Conservation (phyloP, 306 rosid genomes). For the Mucuna pruriens region DNA sequence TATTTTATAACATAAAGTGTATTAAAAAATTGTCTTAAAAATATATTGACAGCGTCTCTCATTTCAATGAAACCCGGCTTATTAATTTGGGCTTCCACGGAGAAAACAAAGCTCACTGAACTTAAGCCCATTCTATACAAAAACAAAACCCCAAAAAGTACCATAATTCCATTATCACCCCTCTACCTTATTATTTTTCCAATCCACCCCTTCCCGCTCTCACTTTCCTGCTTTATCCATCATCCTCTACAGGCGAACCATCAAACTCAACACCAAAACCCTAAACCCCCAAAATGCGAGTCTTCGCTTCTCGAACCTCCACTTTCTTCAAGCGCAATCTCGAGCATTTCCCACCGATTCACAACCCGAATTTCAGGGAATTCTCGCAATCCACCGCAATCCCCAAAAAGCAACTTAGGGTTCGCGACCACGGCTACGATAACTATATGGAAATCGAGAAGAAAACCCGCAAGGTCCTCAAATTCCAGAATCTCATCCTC, state of each 20-base stretch:
- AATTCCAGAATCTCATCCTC: slow-evolving; percentile 70
- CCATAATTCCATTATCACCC: background rate
- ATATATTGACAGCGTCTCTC: too few species aligned
- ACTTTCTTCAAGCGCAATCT: slow-evolving; percentile 21
- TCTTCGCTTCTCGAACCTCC: slow-evolving; percentile 28
- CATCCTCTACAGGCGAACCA: background rate
- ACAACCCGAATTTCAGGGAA: slow-evolving; percentile 45
- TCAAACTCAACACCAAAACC: background rate
- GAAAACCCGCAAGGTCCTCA: slow-evolving; percentile 77
- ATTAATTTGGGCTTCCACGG: too few species aligned
- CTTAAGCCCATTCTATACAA: background rate
- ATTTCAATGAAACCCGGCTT: too few species aligned
- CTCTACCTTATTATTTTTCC: background rate
- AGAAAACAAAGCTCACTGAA: too few species aligned
- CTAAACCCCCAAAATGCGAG: slow-evolving; percentile 50
- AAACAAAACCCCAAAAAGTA: background rate
- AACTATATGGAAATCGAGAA: slow-evolving; percentile 93
- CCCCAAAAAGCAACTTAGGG: slow-evolving; percentile 66
- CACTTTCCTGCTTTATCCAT: background rate
- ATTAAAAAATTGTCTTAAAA: too few species aligned
- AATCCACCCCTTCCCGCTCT: background rate
- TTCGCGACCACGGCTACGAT: slow-evolving; percentile 91
- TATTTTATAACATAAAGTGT: too few species aligned
- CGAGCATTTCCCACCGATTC: slow-evolving; percentile 32
- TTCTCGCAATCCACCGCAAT: slow-evolving; percentile 80